Evolutionary conservation across 805 yeast species (phyloP), one percentile per base, ranked within the genome.

Genomic region (Lipomyces spencermartinsiae): DNA sequence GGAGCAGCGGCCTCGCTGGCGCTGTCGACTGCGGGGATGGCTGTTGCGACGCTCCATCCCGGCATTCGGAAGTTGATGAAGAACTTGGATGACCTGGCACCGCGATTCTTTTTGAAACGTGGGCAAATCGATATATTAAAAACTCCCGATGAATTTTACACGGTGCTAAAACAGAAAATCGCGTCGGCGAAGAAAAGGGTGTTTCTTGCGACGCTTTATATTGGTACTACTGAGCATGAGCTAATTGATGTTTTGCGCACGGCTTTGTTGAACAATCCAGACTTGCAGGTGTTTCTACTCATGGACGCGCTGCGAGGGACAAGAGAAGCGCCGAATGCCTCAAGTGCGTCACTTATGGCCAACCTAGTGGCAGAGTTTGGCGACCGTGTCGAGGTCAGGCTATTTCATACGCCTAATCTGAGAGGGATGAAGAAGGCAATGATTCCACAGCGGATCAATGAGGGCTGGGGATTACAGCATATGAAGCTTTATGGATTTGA

Each of bases 401-500:
- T 93, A 83, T 95, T 91, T 78, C 96, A 90, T 74, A 94, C 99
- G 0, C 99, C 99, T 0, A 89, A 89, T 70, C 83, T 91, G 72
- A 80, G 84, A 53, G 97, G 97, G 0, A 75, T 91, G 67, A 84
- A 86, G 65, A 87, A 88, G 75, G 72, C 79, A 8, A 58, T 90
- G 57, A 83, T 92, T 2, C 99, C 99, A 0, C 89, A 85, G 67
- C 84, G 99, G 70, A 83, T 94, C 71, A 93, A 93, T 78, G 99
- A 95, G 80, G 93, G 96, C 2, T 83, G 85, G 73, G 99, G 99
- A 0, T 83, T 95, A 62, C 99, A 95, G 78, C 99, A 95, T 76
- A 95, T 95, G 98, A 95, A 95, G 77, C 84, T 95, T 35, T 95
- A 95, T 77, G 99, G 99, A 1, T 88, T 93, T 74, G 99, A 95